These are phyloP conservation scores for Fraxinus dipetala DNA, from an alignment of 305 asterid genomes.

Conservation along the genomic window DNA sequence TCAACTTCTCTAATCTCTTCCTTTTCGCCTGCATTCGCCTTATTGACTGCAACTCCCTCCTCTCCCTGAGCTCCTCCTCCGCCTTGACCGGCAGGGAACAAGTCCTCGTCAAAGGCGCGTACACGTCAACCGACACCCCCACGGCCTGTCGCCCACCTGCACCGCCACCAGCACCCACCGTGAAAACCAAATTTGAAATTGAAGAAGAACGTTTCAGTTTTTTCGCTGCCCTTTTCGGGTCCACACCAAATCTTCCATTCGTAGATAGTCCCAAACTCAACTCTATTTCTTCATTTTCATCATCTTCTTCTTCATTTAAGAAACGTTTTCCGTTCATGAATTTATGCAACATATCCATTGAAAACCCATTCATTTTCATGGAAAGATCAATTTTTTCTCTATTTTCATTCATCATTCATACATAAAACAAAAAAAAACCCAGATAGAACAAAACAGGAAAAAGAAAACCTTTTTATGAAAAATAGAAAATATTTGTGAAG, in stretches of 20 bases:
- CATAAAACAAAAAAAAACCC: not conserved
- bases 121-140: conserved; percentile 6
- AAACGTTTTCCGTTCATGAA: conserved; percentile 3
- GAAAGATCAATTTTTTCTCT: conserved; percentile 1
- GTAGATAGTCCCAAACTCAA: conserved; percentile 53
- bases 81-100: conserved; percentile 43
- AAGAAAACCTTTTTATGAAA: not conserved
- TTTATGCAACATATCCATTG: conserved; percentile 30
- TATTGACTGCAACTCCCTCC: conserved; percentile 41
- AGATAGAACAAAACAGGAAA: not conserved
- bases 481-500: not conserved
- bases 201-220: conserved; percentile 45
- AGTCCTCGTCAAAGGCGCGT: conserved; percentile 45
- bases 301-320: not conserved
- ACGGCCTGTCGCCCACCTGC: conserved; percentile 9
- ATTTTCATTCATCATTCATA: conserved; percentile 5
- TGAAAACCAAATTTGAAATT: conserved; percentile 19
- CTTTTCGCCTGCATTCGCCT: conserved; percentile 45
- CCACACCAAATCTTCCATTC: conserved; percentile 64
- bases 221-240: conserved; percentile 31
- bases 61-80: conserved; percentile 41
- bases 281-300: conserved; percentile 37
- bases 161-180: not conserved
- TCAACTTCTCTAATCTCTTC: conserved; percentile 49
- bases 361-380: conserved; percentile 18